Evolutionary conservation across 768 basidiomycete genomes (phyloP), one percentile per base, ranked within the genome.

Genomic region (Hypholoma fasciculare): DNA sequence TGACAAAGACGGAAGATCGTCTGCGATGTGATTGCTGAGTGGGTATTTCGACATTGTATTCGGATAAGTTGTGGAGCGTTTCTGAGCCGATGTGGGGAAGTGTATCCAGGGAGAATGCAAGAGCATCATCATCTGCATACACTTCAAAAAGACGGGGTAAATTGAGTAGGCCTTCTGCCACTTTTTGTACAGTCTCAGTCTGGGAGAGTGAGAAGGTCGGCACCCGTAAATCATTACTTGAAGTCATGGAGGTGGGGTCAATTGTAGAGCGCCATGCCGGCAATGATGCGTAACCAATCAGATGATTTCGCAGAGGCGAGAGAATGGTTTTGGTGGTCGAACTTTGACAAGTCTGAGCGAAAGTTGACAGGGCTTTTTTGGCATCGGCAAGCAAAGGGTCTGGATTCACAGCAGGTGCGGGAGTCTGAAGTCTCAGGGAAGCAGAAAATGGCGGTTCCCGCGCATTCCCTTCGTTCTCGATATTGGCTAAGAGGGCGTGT

Each of bases 181-280:
- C 88, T 57, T 87, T 86, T 59, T 95, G 91, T 60, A 97, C 88
- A 4, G 83, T 86, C 54, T 94, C 92, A 54, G 88, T 96, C 1
- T 95, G 96, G 9, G 92, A 92, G 12, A 98, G 79, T 1, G 95
- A 97, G 76, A 99, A 99, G 6, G 85, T 92, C 2, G 97, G 97
- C 6, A 98, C 83, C 36, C 83, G 80, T 26, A 92, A 76, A 38
- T 87, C 85, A 67, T 77, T 78, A 19, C 78, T 76, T 19, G 78
- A 72, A 7, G 72, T 74, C 13, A 76, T 78, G 6, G 74, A 69
- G 62, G 78, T 83, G 19, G 83, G 75, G 63, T 84, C 83, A 61
- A 76, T 76, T 0, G 77, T 62, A 1, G 81, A 72, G 26, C 79
- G 75, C 93, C 95, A 98, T 19, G 84, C 70, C 0, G 92, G 66